These are phyloP conservation scores for Dillenia suffruticosa DNA, from an alignment of 164 flowering plant species.

Conservation along the genomic window DNA sequence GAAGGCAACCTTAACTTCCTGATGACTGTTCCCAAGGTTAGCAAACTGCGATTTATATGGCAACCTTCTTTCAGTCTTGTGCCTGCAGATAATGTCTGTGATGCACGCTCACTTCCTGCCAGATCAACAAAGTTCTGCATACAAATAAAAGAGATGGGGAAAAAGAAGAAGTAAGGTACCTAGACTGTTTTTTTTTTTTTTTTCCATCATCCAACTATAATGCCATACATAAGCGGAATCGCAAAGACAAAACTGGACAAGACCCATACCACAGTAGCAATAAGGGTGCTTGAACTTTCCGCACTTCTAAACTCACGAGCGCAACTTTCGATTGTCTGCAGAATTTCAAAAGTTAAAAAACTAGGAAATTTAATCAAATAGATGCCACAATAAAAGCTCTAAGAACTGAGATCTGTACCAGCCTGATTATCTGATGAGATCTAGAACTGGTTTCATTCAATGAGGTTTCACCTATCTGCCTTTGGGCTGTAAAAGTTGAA, in stretches of 20 bases:
- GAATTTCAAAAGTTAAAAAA: not conserved
- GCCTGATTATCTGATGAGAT: slow-evolving; percentile 92
- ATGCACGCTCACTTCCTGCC: slow-evolving; percentile 99
- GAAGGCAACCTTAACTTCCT: slow-evolving; percentile 75
- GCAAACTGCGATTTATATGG: slow-evolving; percentile 94
- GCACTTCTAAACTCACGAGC: slow-evolving; percentile 45
- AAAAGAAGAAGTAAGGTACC: too few species aligned
- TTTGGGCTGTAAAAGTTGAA: slow-evolving; percentile 64
- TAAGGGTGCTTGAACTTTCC: slow-evolving; percentile 60
- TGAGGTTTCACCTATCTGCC: slow-evolving; percentile 83
- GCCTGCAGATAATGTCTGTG: slow-evolving; percentile 84
- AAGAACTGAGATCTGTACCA: slow-evolving; percentile 38
- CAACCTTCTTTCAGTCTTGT: slow-evolving; percentile 92
- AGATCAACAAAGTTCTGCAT: slow-evolving; percentile 93
- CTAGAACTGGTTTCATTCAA: slow-evolving; percentile 93
- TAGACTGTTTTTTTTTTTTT: too few species aligned
- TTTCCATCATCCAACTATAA: too few species aligned
- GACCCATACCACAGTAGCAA: slow-evolving; percentile 78
- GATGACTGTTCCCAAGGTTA: slow-evolving; percentile 89
- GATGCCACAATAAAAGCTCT: not conserved
- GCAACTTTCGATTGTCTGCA: slow-evolving; percentile 87
- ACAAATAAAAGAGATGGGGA: not conserved
- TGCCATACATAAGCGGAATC: too few species aligned
- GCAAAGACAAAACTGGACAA: too few species aligned
- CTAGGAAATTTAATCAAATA: too few species aligned